These are phyloP conservation scores for Neonectria faginata DNA, from an alignment of 2,329 filamentous ascomycete genomes.

Conservation along the genomic window DNA sequence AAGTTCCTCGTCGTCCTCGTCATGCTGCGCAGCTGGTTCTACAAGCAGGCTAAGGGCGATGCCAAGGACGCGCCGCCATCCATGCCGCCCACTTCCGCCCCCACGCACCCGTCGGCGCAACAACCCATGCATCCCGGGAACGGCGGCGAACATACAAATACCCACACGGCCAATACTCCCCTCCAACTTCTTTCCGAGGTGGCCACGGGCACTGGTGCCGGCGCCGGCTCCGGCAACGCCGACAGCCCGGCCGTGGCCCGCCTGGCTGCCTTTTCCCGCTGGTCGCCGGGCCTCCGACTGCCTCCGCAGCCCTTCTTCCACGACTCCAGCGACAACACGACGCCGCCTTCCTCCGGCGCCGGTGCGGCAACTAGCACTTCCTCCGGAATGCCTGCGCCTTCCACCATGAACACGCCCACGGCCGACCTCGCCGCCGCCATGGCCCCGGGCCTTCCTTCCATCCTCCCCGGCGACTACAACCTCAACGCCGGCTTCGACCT, in stretches of 20 bases:
- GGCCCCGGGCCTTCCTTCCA: slow-evolving; percentile 41
- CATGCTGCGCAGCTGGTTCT: slow-evolving; percentile 78
- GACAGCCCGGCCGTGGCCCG: slow-evolving; percentile 14
- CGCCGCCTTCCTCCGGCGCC: slow-evolving; percentile 3
- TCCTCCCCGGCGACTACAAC: slow-evolving; percentile 34
- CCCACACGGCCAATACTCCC: slow-evolving; percentile 60
- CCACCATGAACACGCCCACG: slow-evolving; percentile 31
- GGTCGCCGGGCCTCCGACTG: slow-evolving; percentile 38
- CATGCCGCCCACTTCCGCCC: slow-evolving; percentile 18
- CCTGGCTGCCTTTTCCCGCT: slow-evolving; percentile 37
- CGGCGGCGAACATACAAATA: slow-evolving; percentile 31
- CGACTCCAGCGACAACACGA: slow-evolving; percentile 40
- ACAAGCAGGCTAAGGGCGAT: slow-evolving; percentile 58
- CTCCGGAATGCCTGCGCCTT: slow-evolving; percentile 26
- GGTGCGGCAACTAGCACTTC: slow-evolving; percentile 8
- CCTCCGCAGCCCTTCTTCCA: slow-evolving; percentile 54
- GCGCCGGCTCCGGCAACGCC: slow-evolving; percentile 16
- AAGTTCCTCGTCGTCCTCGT: slow-evolving; percentile 79
- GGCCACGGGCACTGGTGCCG: slow-evolving; percentile 58
- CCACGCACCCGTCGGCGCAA: slow-evolving; percentile 28
- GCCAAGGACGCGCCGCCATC: slow-evolving; percentile 29
- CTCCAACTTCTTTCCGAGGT: slow-evolving; percentile 69
- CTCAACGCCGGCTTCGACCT: slow-evolving; percentile 48
- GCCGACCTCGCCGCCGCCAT: slow-evolving; percentile 44
- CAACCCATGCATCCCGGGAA: slow-evolving; percentile 24